Evolutionary conservation across 495 filamentous ascomycete species (phyloP).

Genomic region (Hypoxylon fragiforme): DNA sequence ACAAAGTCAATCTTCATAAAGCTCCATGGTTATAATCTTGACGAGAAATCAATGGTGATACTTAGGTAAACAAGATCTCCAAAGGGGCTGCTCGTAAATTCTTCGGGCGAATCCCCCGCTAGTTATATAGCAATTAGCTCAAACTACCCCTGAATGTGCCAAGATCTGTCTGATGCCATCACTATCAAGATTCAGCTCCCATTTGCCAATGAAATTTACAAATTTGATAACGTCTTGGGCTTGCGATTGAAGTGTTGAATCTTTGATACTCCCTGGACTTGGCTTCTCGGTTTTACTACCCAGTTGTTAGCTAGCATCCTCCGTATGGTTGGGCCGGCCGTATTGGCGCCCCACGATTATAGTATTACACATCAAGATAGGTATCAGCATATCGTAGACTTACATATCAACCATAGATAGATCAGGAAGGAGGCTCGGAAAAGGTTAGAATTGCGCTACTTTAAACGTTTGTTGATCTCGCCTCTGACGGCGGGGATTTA

Average conservation of each 20-base stretch:
- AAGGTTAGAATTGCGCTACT: constrained; percentile 5
- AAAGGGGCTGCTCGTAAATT: background rate
- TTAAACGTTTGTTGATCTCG: background rate
- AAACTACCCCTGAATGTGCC: too few species aligned
- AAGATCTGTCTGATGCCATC: constrained; percentile 19
- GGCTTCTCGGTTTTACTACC: constrained; percentile 16
- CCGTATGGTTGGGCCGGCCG: too few species aligned
- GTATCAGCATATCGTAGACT: background rate
- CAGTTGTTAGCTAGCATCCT: constrained; percentile 8
- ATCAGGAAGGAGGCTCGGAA: constrained; percentile 17
- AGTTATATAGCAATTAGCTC: too few species aligned
- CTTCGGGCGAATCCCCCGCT: too few species aligned
- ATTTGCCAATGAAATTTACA: constrained; percentile 26
- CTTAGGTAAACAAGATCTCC: background rate
- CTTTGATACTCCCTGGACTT: constrained; percentile 15
- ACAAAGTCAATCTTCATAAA: too few species aligned
- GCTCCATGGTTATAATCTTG: too few species aligned
- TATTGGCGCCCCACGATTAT: too few species aligned
- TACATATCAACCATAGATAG: constrained; percentile 1
- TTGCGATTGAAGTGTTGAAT: constrained; percentile 14
- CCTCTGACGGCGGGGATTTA: background rate
- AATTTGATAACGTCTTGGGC: background rate
- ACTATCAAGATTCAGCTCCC: constrained; percentile 13
- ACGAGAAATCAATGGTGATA: too few species aligned
- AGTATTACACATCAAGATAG: too few species aligned